phyloP scores from a whole-genome alignment of 2,329 filamentous ascomycete species.

The Colletotrichum truncatum region DNA sequence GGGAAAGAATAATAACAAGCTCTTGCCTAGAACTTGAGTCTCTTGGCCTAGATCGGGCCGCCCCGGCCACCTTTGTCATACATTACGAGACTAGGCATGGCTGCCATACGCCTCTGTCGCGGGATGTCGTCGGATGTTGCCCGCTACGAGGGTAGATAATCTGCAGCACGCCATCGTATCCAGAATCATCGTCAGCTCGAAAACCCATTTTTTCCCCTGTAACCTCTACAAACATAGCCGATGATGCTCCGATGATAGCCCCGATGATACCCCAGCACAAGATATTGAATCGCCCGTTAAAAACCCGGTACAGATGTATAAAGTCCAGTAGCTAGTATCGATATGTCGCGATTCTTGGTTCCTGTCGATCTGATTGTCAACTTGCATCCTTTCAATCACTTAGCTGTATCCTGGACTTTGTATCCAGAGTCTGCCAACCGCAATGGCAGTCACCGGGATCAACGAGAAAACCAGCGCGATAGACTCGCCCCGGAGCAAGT shows the following conservation, averaged over 20 bases:
- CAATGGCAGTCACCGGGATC: conserved; percentile 15
- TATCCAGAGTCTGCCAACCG: background rate
- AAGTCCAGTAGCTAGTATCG: background rate
- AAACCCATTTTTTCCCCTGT: background rate
- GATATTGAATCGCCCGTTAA: background rate
- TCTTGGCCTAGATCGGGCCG: background rate
- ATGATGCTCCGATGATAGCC: conserved; percentile 2
- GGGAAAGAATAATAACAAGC: background rate
- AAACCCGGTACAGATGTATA: background rate
- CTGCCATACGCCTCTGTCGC: background rate
- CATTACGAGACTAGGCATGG: no score
- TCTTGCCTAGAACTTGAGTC: background rate
- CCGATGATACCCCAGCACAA: background rate
- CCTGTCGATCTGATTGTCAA: background rate
- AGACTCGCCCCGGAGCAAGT: conserved; percentile 18
- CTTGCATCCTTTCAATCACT: background rate
- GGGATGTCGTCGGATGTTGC: conserved; percentile 1
- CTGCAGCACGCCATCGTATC: conserved; percentile 23
- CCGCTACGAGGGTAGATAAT: background rate
- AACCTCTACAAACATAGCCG: background rate
- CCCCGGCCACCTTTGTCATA: background rate
- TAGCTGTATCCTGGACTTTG: no score
- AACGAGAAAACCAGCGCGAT: background rate
- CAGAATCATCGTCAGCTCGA: conserved; percentile 24
- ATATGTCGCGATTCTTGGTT: background rate